Conservation (phyloP, 352 stramenopile genomes). For the Phytophthora macrochlamydospora region DNA sequence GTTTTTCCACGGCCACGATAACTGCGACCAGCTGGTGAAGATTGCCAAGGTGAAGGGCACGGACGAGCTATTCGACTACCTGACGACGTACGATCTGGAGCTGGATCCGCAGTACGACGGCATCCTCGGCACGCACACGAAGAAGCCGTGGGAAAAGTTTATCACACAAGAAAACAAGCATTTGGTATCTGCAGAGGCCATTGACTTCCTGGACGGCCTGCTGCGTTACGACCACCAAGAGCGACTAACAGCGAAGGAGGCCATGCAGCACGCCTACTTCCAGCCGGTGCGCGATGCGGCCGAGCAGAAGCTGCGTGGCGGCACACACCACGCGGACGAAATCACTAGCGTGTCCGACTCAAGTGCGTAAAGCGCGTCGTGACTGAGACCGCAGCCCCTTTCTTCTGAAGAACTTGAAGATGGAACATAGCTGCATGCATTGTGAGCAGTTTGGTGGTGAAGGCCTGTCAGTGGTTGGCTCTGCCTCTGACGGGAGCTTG, state of each 20-base stretch:
- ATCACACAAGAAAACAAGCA: constrained; percentile 98
- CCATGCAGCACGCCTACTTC: constrained; percentile 99
- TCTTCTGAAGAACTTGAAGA: constrained; percentile 22
- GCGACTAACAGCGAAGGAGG: constrained; percentile 97
- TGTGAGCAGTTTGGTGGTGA: constrained; percentile 12
- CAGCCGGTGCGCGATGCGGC: constrained; percentile 89
- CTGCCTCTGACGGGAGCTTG: constrained; percentile 16
- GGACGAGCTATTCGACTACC: constrained; percentile 98
- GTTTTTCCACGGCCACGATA: constrained; percentile 99
- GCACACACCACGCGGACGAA: constrained; percentile 60
- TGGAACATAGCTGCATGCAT: constrained; percentile 21
- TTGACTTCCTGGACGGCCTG: constrained; percentile 93
- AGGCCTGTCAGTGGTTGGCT: constrained; percentile 8
- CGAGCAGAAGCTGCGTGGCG: constrained; percentile 71
- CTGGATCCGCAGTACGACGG: constrained; percentile 99
- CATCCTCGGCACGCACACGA: constrained; percentile 96
- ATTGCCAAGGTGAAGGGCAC: constrained; percentile 98
- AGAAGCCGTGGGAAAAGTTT: constrained; percentile 99
- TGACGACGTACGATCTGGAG: constrained; percentile 99
- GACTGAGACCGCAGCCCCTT: constrained; percentile 9
- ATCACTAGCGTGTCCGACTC: constrained; percentile 81
- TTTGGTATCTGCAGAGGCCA: constrained; percentile 94
- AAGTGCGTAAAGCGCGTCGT: constrained; percentile 56
- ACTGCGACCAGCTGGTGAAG: constrained; percentile 99
- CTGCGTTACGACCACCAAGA: constrained; percentile 97